These are phyloP conservation scores for Lenwebbia sp. DNA, from an alignment of 345 rosid species.

Conservation along the genomic window DNA sequence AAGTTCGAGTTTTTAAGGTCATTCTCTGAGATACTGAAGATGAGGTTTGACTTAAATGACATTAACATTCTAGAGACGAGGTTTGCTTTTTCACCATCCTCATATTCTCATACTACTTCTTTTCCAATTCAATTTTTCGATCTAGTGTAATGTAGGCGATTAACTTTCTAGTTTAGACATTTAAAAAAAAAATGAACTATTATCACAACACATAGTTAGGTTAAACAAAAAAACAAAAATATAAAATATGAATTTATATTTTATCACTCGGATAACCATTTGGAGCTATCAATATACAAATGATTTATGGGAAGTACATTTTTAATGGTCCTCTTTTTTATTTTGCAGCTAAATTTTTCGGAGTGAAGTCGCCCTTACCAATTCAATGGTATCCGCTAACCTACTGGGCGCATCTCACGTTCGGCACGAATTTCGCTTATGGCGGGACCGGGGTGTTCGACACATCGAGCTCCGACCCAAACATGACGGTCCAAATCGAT, in stretches of 20 bases:
- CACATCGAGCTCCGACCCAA: constrained; percentile 6
- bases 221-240: neutral
- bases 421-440: constrained; percentile 26
- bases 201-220: neutral
- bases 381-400: neutral
- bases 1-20: neutral
- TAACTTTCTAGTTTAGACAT: neutral
- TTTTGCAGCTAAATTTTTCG: neutral
- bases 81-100: neutral
- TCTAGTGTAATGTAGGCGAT: neutral
- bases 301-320: neutral
- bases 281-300: neutral
- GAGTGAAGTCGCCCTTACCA: neutral
- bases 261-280: neutral
- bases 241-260: neutral
- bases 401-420: neutral
- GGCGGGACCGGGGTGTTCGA: constrained; percentile 27
- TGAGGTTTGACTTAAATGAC: too few relatives aligned
- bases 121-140: too few relatives aligned
- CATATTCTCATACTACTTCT: too few relatives aligned
- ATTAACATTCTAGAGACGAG: neutral
- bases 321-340: neutral
- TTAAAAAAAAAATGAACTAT: neutral
- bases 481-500: constrained; percentile 22
- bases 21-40: neutral